phyloP scores from a whole-genome alignment of 2,329 filamentous ascomycete species.

The Sporothrix schenckii region DNA sequence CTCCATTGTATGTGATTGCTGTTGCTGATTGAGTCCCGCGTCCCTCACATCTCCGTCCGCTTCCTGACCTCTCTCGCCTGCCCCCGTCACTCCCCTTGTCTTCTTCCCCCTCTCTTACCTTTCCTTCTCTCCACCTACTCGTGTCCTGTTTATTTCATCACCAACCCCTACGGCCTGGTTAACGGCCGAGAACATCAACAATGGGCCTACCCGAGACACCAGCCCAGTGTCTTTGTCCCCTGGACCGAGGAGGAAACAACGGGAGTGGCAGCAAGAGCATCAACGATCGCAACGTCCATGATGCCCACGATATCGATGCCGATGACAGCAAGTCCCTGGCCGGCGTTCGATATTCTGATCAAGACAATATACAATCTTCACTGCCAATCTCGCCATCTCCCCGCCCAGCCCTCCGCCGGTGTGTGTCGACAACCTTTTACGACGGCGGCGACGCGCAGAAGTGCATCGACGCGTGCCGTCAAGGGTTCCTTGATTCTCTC shows the following conservation, averaged over 20 bases:
- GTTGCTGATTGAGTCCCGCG: neutral
- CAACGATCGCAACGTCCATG: slow-evolving; percentile 15
- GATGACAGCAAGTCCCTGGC: neutral
- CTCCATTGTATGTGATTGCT: neutral
- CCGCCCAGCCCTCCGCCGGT: neutral
- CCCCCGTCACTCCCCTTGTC: slow-evolving; percentile 1
- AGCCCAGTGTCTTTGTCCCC: slow-evolving; percentile 34
- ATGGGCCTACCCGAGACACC: slow-evolving; percentile 35
- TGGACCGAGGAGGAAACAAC: neutral
- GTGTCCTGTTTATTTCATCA: neutral
- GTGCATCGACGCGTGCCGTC: slow-evolving; percentile 33
- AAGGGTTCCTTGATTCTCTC: slow-evolving; percentile 31
- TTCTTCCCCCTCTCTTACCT: neutral
- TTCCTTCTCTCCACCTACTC: neutral
- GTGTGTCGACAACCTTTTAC: slow-evolving; percentile 24
- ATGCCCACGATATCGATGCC: neutral
- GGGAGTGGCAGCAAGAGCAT: neutral
- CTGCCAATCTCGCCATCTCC: neutral
- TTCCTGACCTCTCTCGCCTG: slow-evolving; percentile 14
- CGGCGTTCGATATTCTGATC: neutral
- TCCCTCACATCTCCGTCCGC: neutral
- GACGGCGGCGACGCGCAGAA: slow-evolving; percentile 30
- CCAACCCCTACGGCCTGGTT: neutral
- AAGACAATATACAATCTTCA: neutral
- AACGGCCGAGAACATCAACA: slow-evolving; percentile 19